phyloP scores from a whole-genome alignment of 768 basidiomycete species.

The Serendipita sp. region DNA sequence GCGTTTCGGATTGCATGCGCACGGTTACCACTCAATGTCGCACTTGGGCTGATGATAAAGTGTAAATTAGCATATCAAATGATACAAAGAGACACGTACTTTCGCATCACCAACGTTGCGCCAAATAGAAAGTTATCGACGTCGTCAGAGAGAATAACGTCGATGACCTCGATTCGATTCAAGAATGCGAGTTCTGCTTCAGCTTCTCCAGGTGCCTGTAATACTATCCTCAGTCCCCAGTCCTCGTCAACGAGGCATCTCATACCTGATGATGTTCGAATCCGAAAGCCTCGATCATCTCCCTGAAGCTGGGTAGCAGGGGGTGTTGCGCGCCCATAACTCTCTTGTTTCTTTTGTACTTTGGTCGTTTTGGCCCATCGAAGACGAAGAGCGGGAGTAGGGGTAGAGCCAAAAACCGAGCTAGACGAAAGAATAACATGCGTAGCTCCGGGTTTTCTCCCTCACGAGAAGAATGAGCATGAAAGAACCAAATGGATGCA shows the following conservation, averaged over 20 bases:
- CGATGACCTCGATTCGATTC: constrained; percentile 66
- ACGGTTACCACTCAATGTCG: constrained; percentile 56
- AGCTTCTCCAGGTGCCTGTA: constrained; percentile 70
- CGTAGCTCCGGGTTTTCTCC: constrained; percentile 81
- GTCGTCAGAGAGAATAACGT: constrained; percentile 83
- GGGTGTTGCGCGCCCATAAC: constrained; percentile 17
- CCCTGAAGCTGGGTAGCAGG: constrained; percentile 15
- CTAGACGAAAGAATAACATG: constrained; percentile 74
- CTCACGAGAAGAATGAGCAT: constrained; percentile 19
- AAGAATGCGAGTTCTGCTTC: constrained; percentile 87
- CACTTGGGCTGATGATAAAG: constrained; percentile 39
- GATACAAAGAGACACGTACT: constrained; percentile 30
- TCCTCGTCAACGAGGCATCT: neutral
- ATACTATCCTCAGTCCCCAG: neutral
- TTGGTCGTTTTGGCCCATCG: constrained; percentile 74
- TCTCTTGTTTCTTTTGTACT: constrained; percentile 45
- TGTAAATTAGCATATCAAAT: neutral
- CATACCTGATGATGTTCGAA: constrained; percentile 31
- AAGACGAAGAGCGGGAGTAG: constrained; percentile 85
- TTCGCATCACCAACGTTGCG: constrained; percentile 66
- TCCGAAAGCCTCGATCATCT: constrained; percentile 30
- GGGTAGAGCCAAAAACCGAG: constrained; percentile 51
- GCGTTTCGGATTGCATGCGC: constrained; percentile 47
- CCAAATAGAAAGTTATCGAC: constrained; percentile 89
- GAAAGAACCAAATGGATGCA: constrained; percentile 34